phyloP scores from a whole-genome alignment of 2,329 filamentous ascomycete species.

The Stagonosporopsis vannaccii region DNA sequence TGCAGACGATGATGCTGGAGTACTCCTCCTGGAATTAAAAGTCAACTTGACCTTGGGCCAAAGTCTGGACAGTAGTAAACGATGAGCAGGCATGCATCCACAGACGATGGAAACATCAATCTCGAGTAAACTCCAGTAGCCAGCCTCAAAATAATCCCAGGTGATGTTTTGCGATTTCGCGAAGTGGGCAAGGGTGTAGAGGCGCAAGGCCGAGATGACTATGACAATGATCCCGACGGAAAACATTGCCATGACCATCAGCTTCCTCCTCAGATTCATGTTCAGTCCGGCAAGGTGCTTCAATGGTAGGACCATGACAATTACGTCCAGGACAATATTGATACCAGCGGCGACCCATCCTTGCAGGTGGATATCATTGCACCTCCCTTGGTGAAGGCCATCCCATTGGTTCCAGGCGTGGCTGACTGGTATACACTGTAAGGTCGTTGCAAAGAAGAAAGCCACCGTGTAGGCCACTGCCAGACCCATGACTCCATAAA shows the following conservation, averaged over 20 bases:
- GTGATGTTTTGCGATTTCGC: constrained; percentile 51
- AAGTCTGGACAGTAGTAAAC: no score
- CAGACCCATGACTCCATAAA: constrained; percentile 25
- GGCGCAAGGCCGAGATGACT: constrained; percentile 54
- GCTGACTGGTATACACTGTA: constrained; percentile 34
- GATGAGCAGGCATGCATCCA: constrained; percentile 38
- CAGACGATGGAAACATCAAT: constrained; percentile 36
- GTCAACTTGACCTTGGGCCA: no score
- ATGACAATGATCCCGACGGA: constrained; percentile 52
- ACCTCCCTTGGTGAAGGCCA: constrained; percentile 33
- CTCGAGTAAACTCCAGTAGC: constrained; percentile 41
- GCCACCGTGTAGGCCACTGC: constrained; percentile 29
- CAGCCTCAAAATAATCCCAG: constrained; percentile 43
- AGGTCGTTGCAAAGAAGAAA: constrained; percentile 25
- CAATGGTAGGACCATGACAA: constrained; percentile 43
- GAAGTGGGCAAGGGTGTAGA: constrained; percentile 54
- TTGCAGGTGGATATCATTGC: constrained; percentile 34
- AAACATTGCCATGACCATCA: constrained; percentile 50
- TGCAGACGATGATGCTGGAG: no score
- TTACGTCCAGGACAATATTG: constrained; percentile 44
- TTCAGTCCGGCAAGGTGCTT: constrained; percentile 38
- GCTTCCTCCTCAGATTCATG: constrained; percentile 39
- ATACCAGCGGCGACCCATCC: constrained; percentile 38
- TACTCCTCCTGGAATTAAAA: no score
- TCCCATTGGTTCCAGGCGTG: constrained; percentile 39